These are phyloP conservation scores for Xerocomellus dryophilus DNA, from an alignment of 768 basidiomycete genomes.

Conservation along the genomic window DNA sequence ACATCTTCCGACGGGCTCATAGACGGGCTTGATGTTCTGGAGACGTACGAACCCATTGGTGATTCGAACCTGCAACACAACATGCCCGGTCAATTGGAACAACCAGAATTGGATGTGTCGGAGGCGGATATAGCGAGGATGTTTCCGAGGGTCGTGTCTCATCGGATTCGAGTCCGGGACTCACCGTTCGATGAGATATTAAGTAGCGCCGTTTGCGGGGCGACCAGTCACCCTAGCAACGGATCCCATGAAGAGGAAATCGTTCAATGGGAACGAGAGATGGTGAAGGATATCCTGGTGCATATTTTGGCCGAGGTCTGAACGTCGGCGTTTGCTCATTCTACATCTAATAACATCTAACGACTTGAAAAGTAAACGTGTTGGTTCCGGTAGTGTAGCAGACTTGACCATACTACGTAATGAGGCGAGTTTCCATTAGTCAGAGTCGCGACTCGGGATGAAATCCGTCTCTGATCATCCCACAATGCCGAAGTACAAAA, in stretches of 20 bases:
- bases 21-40: constrained; percentile 16
- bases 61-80: constrained; percentile 6
- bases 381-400: too few species aligned
- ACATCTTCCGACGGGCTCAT: constrained; percentile 24
- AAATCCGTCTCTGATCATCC: too few species aligned
- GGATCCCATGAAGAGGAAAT: constrained; percentile 13
- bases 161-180: constrained; percentile 68
- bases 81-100: constrained; percentile 13
- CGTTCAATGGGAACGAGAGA: constrained; percentile 40
- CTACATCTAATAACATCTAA: background rate
- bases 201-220: constrained; percentile 59
- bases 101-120: constrained; percentile 53
- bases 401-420: too few species aligned
- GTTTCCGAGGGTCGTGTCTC: constrained; percentile 68
- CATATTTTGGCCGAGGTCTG: constrained; percentile 52
- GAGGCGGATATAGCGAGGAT: constrained; percentile 75
- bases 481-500: too few species aligned
- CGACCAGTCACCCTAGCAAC: constrained; percentile 30
- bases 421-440: too few species aligned
- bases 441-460: too few species aligned
- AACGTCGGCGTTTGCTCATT: background rate
- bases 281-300: constrained; percentile 67
- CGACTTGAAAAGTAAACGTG: background rate
- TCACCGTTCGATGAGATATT: constrained; percentile 70
- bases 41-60: constrained; percentile 2